A percentile compares a stretch with the other conserved stretches of the same genome.
These are phyloP conservation scores for Ogataea populi-albae DNA, from an alignment of 805 yeast species.

Conservation along the genomic window DNA sequence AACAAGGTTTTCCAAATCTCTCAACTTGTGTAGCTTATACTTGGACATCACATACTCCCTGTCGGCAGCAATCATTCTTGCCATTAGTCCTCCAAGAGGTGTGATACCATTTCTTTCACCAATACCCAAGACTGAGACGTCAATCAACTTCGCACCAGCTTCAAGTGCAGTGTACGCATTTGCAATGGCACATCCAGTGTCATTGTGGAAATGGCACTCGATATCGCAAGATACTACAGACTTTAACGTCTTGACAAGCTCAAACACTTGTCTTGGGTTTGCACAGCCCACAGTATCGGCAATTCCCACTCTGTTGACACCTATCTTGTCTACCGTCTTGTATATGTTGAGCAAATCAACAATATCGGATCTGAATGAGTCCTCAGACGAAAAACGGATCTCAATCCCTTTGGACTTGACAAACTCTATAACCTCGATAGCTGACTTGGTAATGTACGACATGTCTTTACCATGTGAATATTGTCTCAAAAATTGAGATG, in stretches of 20 bases:
- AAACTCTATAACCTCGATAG: slow-evolving; percentile 94
- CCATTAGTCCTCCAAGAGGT: slow-evolving; percentile 97
- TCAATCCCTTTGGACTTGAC: slow-evolving; percentile 96
- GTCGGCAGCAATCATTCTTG: slow-evolving; percentile 98
- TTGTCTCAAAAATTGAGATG: slow-evolving; percentile 91
- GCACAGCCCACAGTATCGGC: slow-evolving; percentile 99
- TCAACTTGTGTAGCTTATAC: slow-evolving; percentile 91
- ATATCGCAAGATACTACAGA: slow-evolving; percentile 94
- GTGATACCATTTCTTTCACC: slow-evolving; percentile 99
- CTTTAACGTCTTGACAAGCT: slow-evolving; percentile 88
- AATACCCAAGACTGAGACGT: slow-evolving; percentile 93
- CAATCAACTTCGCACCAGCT: slow-evolving; percentile 94
- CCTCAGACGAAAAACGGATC: slow-evolving; percentile 95
- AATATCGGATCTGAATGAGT: slow-evolving; percentile 93
- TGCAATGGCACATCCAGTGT: slow-evolving; percentile 98
- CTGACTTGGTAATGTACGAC: slow-evolving; percentile 94
- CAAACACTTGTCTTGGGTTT: slow-evolving; percentile 98
- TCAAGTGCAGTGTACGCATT: slow-evolving; percentile 97
- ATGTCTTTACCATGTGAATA: slow-evolving; percentile 98
- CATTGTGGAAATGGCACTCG: slow-evolving; percentile 98
- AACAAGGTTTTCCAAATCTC: slow-evolving; percentile 93
- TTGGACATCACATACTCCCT: slow-evolving; percentile 92
- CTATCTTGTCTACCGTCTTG: slow-evolving; percentile 94
- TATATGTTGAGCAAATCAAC: slow-evolving; percentile 94
- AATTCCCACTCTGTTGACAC: slow-evolving; percentile 98